Evolutionary conservation across 768 basidiomycete genomes (phyloP).

Genomic region (Megacollybia marginata): DNA sequence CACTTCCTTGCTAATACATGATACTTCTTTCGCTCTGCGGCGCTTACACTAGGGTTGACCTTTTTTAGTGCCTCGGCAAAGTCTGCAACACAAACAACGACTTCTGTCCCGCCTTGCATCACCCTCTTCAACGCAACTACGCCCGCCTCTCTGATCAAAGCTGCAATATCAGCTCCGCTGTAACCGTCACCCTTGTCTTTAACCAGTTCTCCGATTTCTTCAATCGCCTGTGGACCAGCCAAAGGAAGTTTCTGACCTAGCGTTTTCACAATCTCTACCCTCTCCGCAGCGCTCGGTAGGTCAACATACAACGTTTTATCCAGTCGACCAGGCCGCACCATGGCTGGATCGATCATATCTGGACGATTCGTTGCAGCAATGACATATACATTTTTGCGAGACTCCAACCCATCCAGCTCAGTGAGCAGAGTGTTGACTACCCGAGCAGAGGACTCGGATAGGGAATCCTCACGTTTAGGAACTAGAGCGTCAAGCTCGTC

Average conservation of each 20-base stretch:
- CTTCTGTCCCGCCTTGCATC: slow-evolving; percentile 23
- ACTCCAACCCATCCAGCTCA: slow-evolving; percentile 87
- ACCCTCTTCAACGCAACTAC: slow-evolving; percentile 71
- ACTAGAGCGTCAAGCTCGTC: slow-evolving; percentile 93
- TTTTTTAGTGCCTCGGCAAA: slow-evolving; percentile 72
- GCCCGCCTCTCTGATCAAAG: slow-evolving; percentile 84
- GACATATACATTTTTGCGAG: slow-evolving; percentile 83
- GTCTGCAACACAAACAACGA: slow-evolving; percentile 55
- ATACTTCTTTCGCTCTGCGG: slow-evolving; percentile 50
- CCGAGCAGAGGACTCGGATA: slow-evolving; percentile 91
- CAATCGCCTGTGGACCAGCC: slow-evolving; percentile 3
- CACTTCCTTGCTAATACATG: slow-evolving; percentile 54
- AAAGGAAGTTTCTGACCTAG: slow-evolving; percentile 68
- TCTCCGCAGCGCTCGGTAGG: slow-evolving; percentile 64
- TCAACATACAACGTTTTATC: slow-evolving; percentile 95
- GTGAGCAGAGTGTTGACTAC: slow-evolving; percentile 93
- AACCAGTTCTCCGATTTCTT: slow-evolving; percentile 42
- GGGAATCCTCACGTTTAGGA: slow-evolving; percentile 79
- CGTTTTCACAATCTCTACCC: slow-evolving; percentile 79
- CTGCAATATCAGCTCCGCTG: slow-evolving; percentile 87
- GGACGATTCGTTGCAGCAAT: slow-evolving; percentile 94
- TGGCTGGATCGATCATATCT: slow-evolving; percentile 96
- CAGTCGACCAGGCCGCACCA: slow-evolving; percentile 93
- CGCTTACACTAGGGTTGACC: slow-evolving; percentile 81
- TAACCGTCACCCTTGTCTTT: slow-evolving; percentile 72